Evolutionary conservation across 441 rosid species (phyloP).

Genomic region (Pelargonium australe): DNA sequence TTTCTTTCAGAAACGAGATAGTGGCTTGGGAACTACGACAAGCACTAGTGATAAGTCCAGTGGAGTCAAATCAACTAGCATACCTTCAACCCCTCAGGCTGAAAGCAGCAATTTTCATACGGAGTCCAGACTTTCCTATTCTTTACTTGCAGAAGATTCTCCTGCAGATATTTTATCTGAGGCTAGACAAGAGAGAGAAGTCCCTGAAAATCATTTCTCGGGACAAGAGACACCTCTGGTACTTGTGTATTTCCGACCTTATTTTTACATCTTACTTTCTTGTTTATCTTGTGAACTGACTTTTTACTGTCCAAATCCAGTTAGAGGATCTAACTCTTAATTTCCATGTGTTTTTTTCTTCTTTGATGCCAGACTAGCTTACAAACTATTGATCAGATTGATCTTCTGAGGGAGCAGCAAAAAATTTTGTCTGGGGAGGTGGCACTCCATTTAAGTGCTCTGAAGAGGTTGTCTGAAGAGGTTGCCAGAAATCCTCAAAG

Average conservation of each 20-base stretch:
- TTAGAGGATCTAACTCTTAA: slow-evolving; percentile 5
- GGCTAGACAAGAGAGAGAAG: slow-evolving; percentile 56
- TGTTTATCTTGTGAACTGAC: too few species aligned
- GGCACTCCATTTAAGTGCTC: slow-evolving; percentile 65
- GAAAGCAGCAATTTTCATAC: slow-evolving; percentile 49
- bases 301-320: neutral
- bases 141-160: slow-evolving; percentile 51
- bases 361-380: slow-evolving; percentile 49
- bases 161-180: slow-evolving; percentile 58
- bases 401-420: slow-evolving; percentile 84
- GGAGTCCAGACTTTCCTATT: slow-evolving; percentile 61
- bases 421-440: slow-evolving; percentile 82
- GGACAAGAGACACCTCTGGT: slow-evolving; percentile 82
- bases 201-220: slow-evolving; percentile 50
- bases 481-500: slow-evolving; percentile 62
- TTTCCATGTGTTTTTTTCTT: neutral
- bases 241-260: slow-evolving; percentile 1
- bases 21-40: slow-evolving; percentile 43
- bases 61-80: slow-evolving; percentile 62
- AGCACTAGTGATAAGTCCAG: slow-evolving; percentile 74
- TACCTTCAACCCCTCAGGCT: slow-evolving; percentile 84
- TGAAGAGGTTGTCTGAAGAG: slow-evolving; percentile 69
- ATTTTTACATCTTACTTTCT: too few species aligned
- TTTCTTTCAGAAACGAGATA: slow-evolving; percentile 69
- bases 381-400: slow-evolving; percentile 70